phyloP scores from a whole-genome alignment of 1,284 basidiomycete species.

The Malassezia yamatoensis region DNA sequence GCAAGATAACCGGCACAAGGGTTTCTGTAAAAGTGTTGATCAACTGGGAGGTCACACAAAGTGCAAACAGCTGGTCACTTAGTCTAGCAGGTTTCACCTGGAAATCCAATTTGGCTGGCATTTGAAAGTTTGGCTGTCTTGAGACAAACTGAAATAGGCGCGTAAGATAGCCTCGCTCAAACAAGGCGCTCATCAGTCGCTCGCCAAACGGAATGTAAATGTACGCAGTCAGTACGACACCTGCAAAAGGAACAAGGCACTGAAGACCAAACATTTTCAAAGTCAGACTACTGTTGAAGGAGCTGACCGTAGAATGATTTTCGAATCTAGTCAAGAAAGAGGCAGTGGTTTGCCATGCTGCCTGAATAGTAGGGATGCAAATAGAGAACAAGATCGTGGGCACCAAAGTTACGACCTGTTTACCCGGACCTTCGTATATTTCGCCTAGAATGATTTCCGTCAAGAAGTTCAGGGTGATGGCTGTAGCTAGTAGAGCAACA shows the following conservation, averaged over 20 bases:
- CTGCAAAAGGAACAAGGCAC: slow-evolving; percentile 71
- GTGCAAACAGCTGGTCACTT: slow-evolving; percentile 86
- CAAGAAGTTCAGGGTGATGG: slow-evolving; percentile 47
- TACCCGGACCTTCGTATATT: slow-evolving; percentile 66
- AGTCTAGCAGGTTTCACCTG: slow-evolving; percentile 57
- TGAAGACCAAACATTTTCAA: slow-evolving; percentile 83
- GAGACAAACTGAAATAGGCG: slow-evolving; percentile 26
- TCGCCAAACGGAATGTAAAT: slow-evolving; percentile 48
- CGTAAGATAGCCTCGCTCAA: slow-evolving; percentile 34
- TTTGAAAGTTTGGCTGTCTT: slow-evolving; percentile 24
- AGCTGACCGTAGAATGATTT: slow-evolving; percentile 57
- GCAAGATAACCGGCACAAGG: slow-evolving; percentile 66
- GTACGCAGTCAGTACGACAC: slow-evolving; percentile 38
- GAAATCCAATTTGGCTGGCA: slow-evolving; percentile 32
- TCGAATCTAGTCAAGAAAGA: slow-evolving; percentile 73
- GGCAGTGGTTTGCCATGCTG: slow-evolving; percentile 64
- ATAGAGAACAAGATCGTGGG: slow-evolving; percentile 76
- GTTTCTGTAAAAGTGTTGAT: slow-evolving; percentile 73
- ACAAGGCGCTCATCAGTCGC: slow-evolving; percentile 33
- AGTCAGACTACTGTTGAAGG: slow-evolving; percentile 69
- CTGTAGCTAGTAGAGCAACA: slow-evolving; percentile 59
- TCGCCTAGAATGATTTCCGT: slow-evolving; percentile 46
- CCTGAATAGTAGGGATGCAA: slow-evolving; percentile 73
- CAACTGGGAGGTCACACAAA: slow-evolving; percentile 82
- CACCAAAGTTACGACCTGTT: slow-evolving; percentile 60